Conservation (phyloP, 2,329 filamentous ascomycete species). For the Aureobasidium vineae region DNA sequence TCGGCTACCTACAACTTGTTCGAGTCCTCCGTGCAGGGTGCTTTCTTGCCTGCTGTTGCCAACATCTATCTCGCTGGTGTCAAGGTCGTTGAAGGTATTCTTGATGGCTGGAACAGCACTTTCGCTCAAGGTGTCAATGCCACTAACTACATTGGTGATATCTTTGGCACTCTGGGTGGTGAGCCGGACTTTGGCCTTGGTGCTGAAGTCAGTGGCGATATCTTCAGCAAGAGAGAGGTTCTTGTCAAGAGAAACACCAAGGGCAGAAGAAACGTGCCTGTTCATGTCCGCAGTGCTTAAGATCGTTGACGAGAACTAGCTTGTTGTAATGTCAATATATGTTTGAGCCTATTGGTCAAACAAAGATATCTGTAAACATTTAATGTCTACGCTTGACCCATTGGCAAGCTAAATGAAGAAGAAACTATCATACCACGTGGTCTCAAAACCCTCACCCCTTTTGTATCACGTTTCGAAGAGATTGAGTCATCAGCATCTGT, state of each 20-base stretch:
- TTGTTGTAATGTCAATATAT: background rate
- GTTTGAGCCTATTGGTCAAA: background rate
- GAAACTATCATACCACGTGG: background rate
- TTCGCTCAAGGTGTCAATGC: constrained; percentile 59
- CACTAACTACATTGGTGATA: constrained; percentile 64
- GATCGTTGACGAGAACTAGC: background rate
- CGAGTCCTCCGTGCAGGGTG: constrained; percentile 57
- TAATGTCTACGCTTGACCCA: constrained; percentile 2
- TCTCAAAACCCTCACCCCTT: background rate
- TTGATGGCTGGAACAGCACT: constrained; percentile 58
- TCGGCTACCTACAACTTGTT: constrained; percentile 60
- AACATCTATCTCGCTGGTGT: constrained; percentile 68
- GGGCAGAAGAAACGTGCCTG: constrained; percentile 12
- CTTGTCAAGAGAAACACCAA: constrained; percentile 27
- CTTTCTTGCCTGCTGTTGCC: constrained; percentile 60
- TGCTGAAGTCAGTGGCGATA: constrained; percentile 36
- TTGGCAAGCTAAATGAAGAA: background rate
- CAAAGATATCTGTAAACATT: background rate
- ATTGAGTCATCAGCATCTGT: background rate
- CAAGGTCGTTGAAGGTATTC: constrained; percentile 63
- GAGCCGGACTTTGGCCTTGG: constrained; percentile 63
- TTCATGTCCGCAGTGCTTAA: background rate
- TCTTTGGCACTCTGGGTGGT: constrained; percentile 67
- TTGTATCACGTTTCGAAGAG: background rate
- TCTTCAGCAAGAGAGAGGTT: constrained; percentile 9